Evolutionary conservation across 495 filamentous ascomycete genomes (phyloP).

Genomic region (Haplographium delicatum): DNA sequence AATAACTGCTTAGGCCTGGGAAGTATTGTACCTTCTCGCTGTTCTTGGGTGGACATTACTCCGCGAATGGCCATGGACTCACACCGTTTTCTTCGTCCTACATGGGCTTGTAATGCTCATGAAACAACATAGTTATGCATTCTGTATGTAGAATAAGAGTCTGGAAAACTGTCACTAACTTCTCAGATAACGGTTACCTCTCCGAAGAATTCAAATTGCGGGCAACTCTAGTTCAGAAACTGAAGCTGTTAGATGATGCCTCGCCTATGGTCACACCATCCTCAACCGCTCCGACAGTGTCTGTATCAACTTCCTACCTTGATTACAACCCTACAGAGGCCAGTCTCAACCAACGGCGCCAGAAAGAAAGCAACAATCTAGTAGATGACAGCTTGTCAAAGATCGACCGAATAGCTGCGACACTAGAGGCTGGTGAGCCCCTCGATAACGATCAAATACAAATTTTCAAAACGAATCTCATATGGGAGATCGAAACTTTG

Average conservation of each 20-base stretch:
- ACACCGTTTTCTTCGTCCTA: constrained; percentile 63
- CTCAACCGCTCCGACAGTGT: constrained; percentile 27
- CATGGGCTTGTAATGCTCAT: constrained; percentile 68
- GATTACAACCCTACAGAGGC: constrained; percentile 32
- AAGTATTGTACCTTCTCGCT: constrained; percentile 51
- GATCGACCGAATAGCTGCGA: constrained; percentile 46
- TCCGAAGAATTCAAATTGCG: constrained; percentile 52
- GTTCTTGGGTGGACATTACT: constrained; percentile 56
- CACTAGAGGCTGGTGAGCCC: constrained; percentile 48
- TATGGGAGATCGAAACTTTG: constrained; percentile 57
- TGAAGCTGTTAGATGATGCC: constrained; percentile 35
- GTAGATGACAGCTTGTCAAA: constrained; percentile 35
- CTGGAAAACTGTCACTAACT: not conserved
- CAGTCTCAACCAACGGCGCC: constrained; percentile 38
- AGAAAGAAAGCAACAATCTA: constrained; percentile 30
- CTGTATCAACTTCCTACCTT: constrained; percentile 35
- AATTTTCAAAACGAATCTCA: constrained; percentile 52
- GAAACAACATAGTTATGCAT: constrained; percentile 74
- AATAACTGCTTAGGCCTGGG: constrained; percentile 54
- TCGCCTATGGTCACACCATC: constrained; percentile 31
- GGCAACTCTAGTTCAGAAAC: constrained; percentile 34
- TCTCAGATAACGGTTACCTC: constrained; percentile 59
- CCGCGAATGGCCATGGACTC: constrained; percentile 74
- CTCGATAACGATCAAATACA: constrained; percentile 55
- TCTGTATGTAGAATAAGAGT: constrained; percentile 31